Conservation (phyloP, 208 protist species). For the Borovskyia barvae region DNA sequence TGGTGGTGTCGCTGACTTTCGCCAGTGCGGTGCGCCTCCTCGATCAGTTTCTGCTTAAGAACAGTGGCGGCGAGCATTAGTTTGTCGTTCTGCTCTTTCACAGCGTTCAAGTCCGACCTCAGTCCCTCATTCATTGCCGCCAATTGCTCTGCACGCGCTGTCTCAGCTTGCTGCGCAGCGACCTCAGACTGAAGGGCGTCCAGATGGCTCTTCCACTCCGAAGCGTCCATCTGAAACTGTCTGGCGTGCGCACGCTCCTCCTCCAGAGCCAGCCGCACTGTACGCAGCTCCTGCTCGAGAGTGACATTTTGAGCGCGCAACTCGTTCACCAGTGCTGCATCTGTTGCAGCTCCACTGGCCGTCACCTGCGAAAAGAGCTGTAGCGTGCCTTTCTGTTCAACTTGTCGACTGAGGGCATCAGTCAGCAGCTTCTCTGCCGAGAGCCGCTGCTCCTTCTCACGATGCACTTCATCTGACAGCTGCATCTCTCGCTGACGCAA, state of each 20-base stretch:
- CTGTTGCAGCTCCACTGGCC: slow-evolving; percentile 8
- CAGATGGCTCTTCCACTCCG: slow-evolving; percentile 62
- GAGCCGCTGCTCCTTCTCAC: slow-evolving; percentile 34
- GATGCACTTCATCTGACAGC: slow-evolving; percentile 61
- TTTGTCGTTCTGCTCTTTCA: slow-evolving; percentile 84
- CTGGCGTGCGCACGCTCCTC: slow-evolving; percentile 43
- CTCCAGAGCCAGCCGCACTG: slow-evolving; percentile 49
- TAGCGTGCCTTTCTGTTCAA: slow-evolving; percentile 64
- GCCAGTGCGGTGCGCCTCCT: slow-evolving; percentile 56
- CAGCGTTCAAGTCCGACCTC: slow-evolving; percentile 44
- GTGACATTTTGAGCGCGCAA: slow-evolving; percentile 55
- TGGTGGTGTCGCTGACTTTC: slow-evolving; percentile 52
- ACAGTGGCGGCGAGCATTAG: slow-evolving; percentile 72
- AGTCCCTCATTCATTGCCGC: slow-evolving; percentile 66
- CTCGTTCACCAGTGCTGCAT: slow-evolving; percentile 56
- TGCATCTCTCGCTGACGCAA: slow-evolving; percentile 67
- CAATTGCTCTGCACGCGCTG: slow-evolving; percentile 51
- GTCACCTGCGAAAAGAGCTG: slow-evolving; percentile 39
- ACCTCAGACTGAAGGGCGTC: slow-evolving; percentile 54
- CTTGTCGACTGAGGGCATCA: slow-evolving; percentile 30
- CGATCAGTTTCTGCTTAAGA: slow-evolving; percentile 75
- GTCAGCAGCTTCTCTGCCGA: slow-evolving; percentile 44
- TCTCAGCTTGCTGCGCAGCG: slow-evolving; percentile 50
- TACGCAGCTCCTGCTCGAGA: slow-evolving; percentile 52
- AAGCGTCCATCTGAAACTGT: slow-evolving; percentile 52